phyloP scores from a whole-genome alignment of 2,329 filamentous ascomycete species.

The Cadophora gregata region DNA sequence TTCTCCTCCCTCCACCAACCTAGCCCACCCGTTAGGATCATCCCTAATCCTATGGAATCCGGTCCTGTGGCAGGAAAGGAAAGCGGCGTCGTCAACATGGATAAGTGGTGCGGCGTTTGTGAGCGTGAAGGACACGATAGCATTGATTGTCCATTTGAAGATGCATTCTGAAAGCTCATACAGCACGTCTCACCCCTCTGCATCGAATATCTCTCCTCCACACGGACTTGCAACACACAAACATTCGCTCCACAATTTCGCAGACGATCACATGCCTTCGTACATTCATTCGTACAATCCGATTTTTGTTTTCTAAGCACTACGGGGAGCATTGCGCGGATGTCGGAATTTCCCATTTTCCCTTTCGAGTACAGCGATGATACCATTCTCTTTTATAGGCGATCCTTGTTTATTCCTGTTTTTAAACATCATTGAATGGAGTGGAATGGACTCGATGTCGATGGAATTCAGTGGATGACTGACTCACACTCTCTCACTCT shows the following conservation, averaged over 20 bases:
- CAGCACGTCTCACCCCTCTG: not conserved
- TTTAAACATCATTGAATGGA: not conserved
- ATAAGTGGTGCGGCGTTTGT: slow-evolving; percentile 97
- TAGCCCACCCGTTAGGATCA: slow-evolving; percentile 52
- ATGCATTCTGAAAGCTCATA: slow-evolving; percentile 63
- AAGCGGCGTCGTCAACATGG: slow-evolving; percentile 77
- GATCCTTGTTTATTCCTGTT: not conserved
- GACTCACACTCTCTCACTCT: slow-evolving; percentile 1
- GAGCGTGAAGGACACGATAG: slow-evolving; percentile 97
- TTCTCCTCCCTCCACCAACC: slow-evolving; percentile 42
- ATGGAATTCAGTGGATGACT: not conserved
- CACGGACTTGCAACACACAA: not conserved
- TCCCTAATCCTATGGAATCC: slow-evolving; percentile 67
- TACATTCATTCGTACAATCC: slow-evolving; percentile 7
- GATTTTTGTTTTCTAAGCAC: slow-evolving; percentile 16
- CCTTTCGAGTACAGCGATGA: slow-evolving; percentile 37
- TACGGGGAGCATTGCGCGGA: slow-evolving; percentile 31
- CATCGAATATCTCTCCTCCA: too few relatives aligned
- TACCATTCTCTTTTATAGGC: slow-evolving; percentile 35
- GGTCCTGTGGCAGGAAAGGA: slow-evolving; percentile 79
- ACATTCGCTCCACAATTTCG: not conserved
- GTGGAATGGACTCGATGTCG: not conserved
- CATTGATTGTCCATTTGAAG: slow-evolving; percentile 92
- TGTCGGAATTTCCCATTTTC: slow-evolving; percentile 19
- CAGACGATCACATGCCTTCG: not conserved